These are phyloP conservation scores for Colletotrichum noveboracense DNA, from an alignment of 2,329 filamentous ascomycete genomes.

Conservation along the genomic window DNA sequence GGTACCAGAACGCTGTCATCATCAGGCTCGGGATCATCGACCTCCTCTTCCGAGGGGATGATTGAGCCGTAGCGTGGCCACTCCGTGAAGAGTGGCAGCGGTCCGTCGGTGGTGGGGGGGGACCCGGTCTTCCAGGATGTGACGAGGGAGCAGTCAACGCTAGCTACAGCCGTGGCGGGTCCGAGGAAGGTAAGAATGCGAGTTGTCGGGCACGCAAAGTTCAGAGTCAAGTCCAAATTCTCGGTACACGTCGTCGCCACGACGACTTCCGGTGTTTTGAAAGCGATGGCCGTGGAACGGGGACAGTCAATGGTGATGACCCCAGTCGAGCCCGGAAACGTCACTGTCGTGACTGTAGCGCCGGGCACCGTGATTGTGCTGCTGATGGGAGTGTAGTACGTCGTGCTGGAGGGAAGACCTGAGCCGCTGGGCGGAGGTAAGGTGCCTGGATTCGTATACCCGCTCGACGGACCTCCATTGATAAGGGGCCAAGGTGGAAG, in stretches of 20 bases:
- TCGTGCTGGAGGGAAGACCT: not conserved
- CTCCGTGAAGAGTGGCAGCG: constrained; percentile 10
- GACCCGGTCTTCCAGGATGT: not conserved
- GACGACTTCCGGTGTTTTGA: not conserved
- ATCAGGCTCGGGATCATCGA: constrained; percentile 15
- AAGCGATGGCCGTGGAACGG: not conserved
- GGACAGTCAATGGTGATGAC: not conserved
- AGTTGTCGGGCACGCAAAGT: not conserved
- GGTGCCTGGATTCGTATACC: not conserved
- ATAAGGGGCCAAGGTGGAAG: constrained; percentile 27
- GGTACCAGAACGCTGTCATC: constrained; percentile 19
- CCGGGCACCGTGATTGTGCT: not conserved
- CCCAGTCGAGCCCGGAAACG: not conserved
- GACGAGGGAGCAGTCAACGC: not conserved
- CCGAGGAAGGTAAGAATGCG: not conserved
- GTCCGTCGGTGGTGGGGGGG: not conserved
- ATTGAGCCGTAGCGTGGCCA: not conserved
- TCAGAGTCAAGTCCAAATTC: not conserved
- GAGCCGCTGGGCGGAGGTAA: not conserved
- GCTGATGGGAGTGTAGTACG: not conserved
- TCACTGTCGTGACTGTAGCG: not conserved
- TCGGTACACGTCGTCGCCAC: not conserved
- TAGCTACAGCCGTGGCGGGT: not conserved
- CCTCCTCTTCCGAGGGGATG: not conserved
- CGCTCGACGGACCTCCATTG: not conserved